Conservation (phyloP, 805 yeast species). For the Deakozyma indianensis region DNA sequence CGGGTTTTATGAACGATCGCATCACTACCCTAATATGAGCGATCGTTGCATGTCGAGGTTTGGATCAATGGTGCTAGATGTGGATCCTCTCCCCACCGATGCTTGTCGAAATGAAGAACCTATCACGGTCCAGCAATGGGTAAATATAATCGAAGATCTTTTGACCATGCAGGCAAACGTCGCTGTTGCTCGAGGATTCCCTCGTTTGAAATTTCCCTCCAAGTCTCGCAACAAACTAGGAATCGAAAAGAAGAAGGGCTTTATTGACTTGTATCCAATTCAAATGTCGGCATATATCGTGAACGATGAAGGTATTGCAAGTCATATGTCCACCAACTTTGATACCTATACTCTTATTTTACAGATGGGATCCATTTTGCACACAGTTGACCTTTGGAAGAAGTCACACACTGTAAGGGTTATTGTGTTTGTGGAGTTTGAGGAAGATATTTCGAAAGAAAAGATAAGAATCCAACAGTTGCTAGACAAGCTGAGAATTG, state of each 20-base stretch:
- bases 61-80: conserved; percentile 17
- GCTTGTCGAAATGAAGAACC: conserved; percentile 54
- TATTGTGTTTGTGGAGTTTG: conserved; percentile 76
- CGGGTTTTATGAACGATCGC: conserved; percentile 65
- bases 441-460: conserved; percentile 60
- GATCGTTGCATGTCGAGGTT: conserved; percentile 7
- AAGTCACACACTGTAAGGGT: conserved; percentile 60
- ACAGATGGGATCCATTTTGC: conserved; percentile 84
- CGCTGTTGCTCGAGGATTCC: conserved; percentile 86
- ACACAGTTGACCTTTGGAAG: conserved; percentile 91
- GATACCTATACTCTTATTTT: conserved; percentile 91
- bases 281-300: conserved; percentile 84
- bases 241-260: conserved; percentile 24
- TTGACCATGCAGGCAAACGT: conserved; percentile 79
- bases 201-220: conserved; percentile 47
- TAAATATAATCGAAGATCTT: conserved; percentile 79
- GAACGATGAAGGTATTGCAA: conserved; percentile 46
- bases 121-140: conserved; percentile 72
- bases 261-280: conserved; percentile 86
- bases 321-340: conserved; percentile 73
- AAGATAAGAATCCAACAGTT: conserved; percentile 42
- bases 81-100: conserved; percentile 63
- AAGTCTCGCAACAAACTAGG: conserved; percentile 11
- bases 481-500: conserved; percentile 66
- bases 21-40: conserved; percentile 11